Conservation (phyloP, 1,284 basidiomycete genomes). For the Cryptococcus deneoformans region DNA sequence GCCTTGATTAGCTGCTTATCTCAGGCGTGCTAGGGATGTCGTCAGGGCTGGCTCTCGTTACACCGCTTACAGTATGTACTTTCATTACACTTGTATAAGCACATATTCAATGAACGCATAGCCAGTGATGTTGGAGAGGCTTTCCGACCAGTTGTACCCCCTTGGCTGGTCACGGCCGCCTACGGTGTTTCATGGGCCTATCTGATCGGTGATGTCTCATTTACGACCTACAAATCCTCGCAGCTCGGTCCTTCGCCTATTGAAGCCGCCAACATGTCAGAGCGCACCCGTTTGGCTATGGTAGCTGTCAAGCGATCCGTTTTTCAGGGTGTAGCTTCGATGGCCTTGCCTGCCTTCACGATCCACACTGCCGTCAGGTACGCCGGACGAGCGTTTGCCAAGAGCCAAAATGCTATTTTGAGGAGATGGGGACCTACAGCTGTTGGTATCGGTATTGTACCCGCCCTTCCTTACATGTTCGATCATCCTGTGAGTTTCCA, state of each 20-base stretch:
- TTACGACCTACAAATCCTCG: constrained; percentile 84
- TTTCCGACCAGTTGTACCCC: constrained; percentile 83
- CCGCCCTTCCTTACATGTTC: constrained; percentile 75
- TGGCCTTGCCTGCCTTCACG: constrained; percentile 63
- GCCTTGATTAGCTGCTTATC: constrained; percentile 65
- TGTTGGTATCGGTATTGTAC: constrained; percentile 62
- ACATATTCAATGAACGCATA: constrained; percentile 50
- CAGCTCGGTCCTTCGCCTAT: constrained; percentile 66
- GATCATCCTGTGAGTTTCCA: constrained; percentile 62
- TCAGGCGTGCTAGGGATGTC: constrained; percentile 71
- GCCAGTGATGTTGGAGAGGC: constrained; percentile 88
- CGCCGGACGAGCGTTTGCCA: constrained; percentile 69
- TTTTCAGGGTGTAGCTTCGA: constrained; percentile 87
- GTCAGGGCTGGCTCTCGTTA: constrained; percentile 71
- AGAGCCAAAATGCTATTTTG: constrained; percentile 61
- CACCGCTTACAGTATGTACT: constrained; percentile 67
- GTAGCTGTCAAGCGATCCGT: constrained; percentile 71
- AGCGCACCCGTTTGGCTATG: constrained; percentile 67
- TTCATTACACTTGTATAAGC: not conserved
- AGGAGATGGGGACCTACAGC: constrained; percentile 75
- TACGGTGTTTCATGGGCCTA: constrained; percentile 86
- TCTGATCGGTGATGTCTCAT: constrained; percentile 74
- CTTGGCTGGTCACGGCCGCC: constrained; percentile 57
- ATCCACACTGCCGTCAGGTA: constrained; percentile 81
- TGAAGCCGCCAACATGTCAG: constrained; percentile 73